Base-by-base conservation (phyloP, 352 stramenopile genomes). In the Globisporangium spiculum region DNA sequence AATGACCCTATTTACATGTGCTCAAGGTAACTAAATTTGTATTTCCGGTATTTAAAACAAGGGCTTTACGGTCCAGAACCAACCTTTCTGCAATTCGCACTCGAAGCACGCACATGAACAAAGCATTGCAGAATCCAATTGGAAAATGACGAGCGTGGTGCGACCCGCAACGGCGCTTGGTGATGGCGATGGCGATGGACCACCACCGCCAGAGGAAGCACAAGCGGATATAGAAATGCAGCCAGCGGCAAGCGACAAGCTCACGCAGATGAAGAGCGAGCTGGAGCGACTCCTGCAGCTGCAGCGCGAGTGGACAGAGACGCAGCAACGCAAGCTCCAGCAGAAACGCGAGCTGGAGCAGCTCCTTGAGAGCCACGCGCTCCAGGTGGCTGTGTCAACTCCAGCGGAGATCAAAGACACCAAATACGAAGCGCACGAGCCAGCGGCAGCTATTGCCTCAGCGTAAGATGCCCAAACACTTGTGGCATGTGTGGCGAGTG, bases 241-340 rank as follows among this genome's bases (percentile, higher is more conserved):
- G 44, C 44, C 27, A 14, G 32, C 16, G 22, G 4, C 41, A 24
- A 7, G 24, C 4, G 54, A 65, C 5, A 58, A 41, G 53, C 65
- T 74, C 26, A 24, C 32, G 9, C 54, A 65, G 26, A 72, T 66
- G 65, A 72, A 75, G 59, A 55, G 74, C 48, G 32, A 65, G 41
- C 36, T 34, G 20, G 58, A 71, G 46, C 73, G 41, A 27, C 46
- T 74, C 4, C 54, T 67, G 26, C 30, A 74, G 53, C 72, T 71
- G 53, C 59, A 66, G 27, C 27, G 75, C 44, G 50, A 41, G 22
- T 85, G 75, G 68, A 65, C 75, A 50, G 26, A 46, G 9, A 77
- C 65, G 63, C 69, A 77, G 7, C 63, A 79, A 22, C 68, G 75
- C n/a, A 32, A 44, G 12, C 36, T 83, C 16, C 41, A 60, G 65